Conservation (phyloP, 2,329 filamentous ascomycete genomes). For the Massarina eburnea region DNA sequence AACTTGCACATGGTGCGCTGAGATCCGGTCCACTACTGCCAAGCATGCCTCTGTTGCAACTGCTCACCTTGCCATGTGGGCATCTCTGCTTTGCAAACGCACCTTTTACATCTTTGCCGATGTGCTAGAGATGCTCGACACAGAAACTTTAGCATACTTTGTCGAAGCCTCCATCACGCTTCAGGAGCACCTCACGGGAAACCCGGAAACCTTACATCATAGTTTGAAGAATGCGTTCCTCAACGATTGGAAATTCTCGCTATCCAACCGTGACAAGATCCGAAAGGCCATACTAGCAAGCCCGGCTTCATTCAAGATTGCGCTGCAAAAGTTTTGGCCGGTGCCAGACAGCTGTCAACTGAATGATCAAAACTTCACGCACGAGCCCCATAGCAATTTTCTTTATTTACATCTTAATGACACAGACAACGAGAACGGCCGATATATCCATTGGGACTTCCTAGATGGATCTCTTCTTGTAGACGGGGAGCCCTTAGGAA, state of each 20-base stretch:
- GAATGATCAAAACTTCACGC: too few species aligned
- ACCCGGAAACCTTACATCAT: slow-evolving; percentile 40
- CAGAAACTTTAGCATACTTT: slow-evolving; percentile 28
- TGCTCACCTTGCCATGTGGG: slow-evolving; percentile 54
- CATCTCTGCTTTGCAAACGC: slow-evolving; percentile 58
- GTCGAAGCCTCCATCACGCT: slow-evolving; percentile 48
- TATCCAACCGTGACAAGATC: slow-evolving; percentile 41
- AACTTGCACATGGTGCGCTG: slow-evolving; percentile 55
- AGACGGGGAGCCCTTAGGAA: slow-evolving; percentile 52
- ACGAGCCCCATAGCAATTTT: too few species aligned
- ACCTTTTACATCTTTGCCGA: slow-evolving; percentile 53
- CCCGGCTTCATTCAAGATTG: slow-evolving; percentile 30
- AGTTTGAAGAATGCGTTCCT: slow-evolving; percentile 46
- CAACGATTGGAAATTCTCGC: slow-evolving; percentile 51
- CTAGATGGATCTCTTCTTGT: slow-evolving; percentile 54
- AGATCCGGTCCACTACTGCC: slow-evolving; percentile 48
- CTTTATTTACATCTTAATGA: too few species aligned
- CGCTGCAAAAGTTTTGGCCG: slow-evolving; percentile 50
- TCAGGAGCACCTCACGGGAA: slow-evolving; percentile 50
- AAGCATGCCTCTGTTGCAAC: slow-evolving; percentile 42
- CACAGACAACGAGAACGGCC: slow-evolving; percentile 26
- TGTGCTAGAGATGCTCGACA: too few species aligned
- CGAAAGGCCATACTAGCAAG: slow-evolving; percentile 35
- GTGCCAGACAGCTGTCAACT: slow-evolving; percentile 16
- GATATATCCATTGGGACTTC: slow-evolving; percentile 48